These are phyloP conservation scores for Remersonia thermophila DNA, from an alignment of 2,329 filamentous ascomycete species.

Conservation along the genomic window DNA sequence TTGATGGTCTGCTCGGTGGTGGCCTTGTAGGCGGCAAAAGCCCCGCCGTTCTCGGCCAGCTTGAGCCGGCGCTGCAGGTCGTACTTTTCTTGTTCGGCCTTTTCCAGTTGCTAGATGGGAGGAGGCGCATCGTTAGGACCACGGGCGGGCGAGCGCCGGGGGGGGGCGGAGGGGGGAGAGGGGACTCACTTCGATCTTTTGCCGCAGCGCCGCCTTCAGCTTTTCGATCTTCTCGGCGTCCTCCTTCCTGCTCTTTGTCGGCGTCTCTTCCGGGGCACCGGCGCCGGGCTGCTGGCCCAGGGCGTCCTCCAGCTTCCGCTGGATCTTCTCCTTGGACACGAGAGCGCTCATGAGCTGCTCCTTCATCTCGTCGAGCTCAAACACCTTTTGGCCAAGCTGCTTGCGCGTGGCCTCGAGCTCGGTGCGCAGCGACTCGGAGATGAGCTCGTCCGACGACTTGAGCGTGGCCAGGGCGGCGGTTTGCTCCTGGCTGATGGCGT, in stretches of 20 bases:
- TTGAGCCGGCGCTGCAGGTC: conserved; percentile 45
- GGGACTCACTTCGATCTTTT: conserved; percentile 46
- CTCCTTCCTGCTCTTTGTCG: conserved; percentile 31
- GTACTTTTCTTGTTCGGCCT: conserved; percentile 43
- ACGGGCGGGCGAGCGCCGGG: too few relatives aligned
- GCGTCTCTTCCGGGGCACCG: conserved; percentile 21
- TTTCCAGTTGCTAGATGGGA: conserved; percentile 41
- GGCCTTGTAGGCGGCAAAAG: conserved; percentile 25
- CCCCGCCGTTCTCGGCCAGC: conserved; percentile 28
- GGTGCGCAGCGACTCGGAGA: conserved; percentile 44
- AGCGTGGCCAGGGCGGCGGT: conserved; percentile 43
- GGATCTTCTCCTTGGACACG: conserved; percentile 47
- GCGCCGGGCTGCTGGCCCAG: conserved; percentile 23
- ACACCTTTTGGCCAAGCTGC: conserved; percentile 35
- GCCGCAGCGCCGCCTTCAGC: conserved; percentile 40
- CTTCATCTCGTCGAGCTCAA: conserved; percentile 45
- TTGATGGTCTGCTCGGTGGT: conserved; percentile 45
- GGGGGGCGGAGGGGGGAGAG: too few relatives aligned
- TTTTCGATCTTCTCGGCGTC: conserved; percentile 40
- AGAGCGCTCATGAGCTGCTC: conserved; percentile 48
- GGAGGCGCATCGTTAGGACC: conserved; percentile 11
- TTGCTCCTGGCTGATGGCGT: conserved; percentile 41
- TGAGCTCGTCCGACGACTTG: conserved; percentile 46
- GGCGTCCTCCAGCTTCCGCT: conserved; percentile 38
- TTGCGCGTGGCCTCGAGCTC: conserved; percentile 45